phyloP scores from a whole-genome alignment of 2,329 filamentous ascomycete species.

The Tolypocladium cylindrosporum region DNA sequence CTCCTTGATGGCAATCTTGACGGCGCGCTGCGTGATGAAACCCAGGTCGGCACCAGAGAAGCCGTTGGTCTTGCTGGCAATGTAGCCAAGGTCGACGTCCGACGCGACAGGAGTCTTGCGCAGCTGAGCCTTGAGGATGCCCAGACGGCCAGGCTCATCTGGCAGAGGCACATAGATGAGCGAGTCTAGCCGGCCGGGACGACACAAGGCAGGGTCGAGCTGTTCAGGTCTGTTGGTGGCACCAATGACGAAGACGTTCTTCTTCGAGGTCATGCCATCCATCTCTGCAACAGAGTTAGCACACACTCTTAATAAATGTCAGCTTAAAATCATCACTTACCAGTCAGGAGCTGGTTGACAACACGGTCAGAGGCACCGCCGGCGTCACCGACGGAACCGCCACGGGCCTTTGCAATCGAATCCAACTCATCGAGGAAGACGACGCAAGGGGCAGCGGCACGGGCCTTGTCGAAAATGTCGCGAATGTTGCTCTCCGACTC shows the following conservation, averaged over 20 bases:
- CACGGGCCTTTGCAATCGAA: slow-evolving; percentile 98
- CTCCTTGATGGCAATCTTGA: slow-evolving; percentile 99
- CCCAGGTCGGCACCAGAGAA: slow-evolving; percentile 99
- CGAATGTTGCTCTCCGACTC: slow-evolving; percentile 99
- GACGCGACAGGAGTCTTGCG: slow-evolving; percentile 89
- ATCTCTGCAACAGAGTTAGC: slow-evolving; percentile 59
- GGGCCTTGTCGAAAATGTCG: slow-evolving; percentile 99
- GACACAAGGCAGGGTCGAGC: slow-evolving; percentile 94
- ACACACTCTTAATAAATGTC: too few species aligned
- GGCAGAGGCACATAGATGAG: slow-evolving; percentile 97
- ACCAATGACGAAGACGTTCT: slow-evolving; percentile 99
- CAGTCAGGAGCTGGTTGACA: slow-evolving; percentile 97
- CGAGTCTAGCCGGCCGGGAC: slow-evolving; percentile 96
- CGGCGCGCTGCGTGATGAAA: slow-evolving; percentile 96
- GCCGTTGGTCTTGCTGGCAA: slow-evolving; percentile 93
- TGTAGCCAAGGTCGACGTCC: slow-evolving; percentile 84
- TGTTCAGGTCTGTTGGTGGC: slow-evolving; percentile 98
- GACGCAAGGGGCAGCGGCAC: slow-evolving; percentile 92
- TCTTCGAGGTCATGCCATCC: slow-evolving; percentile 99
- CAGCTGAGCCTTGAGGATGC: slow-evolving; percentile 90
- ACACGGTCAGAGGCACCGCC: slow-evolving; percentile 98
- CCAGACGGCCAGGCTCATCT: slow-evolving; percentile 77
- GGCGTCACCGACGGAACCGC: slow-evolving; percentile 89
- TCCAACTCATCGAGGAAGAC: slow-evolving; percentile 98
- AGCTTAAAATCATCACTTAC: slow-evolving; percentile 38